Percentiles rank a stretch among this genome's conserved stretches.
These are phyloP conservation scores for Hansenula sp. DNA, from an alignment of 1,139 yeast species.

Conservation along the genomic window DNA sequence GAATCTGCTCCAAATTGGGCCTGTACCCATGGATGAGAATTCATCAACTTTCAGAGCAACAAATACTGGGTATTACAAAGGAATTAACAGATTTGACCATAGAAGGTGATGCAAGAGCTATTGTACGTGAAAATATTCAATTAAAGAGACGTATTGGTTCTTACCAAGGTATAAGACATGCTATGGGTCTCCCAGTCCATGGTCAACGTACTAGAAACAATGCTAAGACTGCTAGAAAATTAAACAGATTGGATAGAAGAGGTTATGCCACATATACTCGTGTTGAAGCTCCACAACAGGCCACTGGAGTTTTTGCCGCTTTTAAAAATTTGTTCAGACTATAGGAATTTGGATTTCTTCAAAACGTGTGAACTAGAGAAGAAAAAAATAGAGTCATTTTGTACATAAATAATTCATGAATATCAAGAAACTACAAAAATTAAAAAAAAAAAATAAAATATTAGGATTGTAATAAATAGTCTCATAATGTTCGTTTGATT, in stretches of 20 bases:
- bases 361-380: background rate
- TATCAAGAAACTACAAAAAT: background rate
- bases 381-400: background rate
- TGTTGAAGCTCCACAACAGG: background rate
- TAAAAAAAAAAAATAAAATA: too few relatives aligned
- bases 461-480: background rate
- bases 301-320: slow-evolving; percentile 1
- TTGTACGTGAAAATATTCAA: slow-evolving; percentile 73
- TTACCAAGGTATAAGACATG: slow-evolving; percentile 87
- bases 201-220: slow-evolving; percentile 94
- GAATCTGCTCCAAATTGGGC: slow-evolving; percentile 83
- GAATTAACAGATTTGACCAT: slow-evolving; percentile 80
- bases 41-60: slow-evolving; percentile 89
- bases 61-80: slow-evolving; percentile 79
- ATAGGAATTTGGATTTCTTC: background rate
- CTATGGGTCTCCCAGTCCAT: slow-evolving; percentile 82
- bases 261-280: slow-evolving; percentile 28
- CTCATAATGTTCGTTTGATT: slow-evolving; percentile 2
- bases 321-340: slow-evolving; percentile 1
- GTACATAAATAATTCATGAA: background rate
- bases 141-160: slow-evolving; percentile 82
- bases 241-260: slow-evolving; percentile 74
- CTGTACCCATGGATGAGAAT: slow-evolving; percentile 91
- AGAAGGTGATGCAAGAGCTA: slow-evolving; percentile 81
- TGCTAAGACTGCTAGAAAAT: slow-evolving; percentile 82